phyloP scores from a whole-genome alignment of 495 filamentous ascomycete genomes.

The Talaromyces nanjingensis region DNA sequence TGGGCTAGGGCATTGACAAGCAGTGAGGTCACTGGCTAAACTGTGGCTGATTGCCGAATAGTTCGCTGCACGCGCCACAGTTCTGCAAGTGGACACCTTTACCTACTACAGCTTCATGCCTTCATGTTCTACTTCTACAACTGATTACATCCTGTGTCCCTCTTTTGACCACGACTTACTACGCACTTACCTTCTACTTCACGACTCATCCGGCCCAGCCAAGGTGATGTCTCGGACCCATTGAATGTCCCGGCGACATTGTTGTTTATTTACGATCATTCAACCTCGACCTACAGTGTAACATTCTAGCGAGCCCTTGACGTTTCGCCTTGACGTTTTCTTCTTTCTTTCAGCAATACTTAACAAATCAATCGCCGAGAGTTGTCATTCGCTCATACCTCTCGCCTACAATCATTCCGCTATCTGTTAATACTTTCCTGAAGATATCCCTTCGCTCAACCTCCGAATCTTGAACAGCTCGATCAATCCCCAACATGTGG shows the following conservation, averaged over 20 bases:
- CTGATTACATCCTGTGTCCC: not conserved
- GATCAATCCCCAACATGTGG: slow-evolving; percentile 4
- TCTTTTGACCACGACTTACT: slow-evolving; percentile 6
- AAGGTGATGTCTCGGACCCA: slow-evolving; percentile 17
- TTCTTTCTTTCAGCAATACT: not conserved
- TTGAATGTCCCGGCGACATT: slow-evolving; percentile 27
- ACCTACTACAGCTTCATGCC: not conserved
- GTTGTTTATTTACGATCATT: slow-evolving; percentile 5
- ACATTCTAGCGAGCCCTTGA: slow-evolving; percentile 11
- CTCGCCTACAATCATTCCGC: not conserved
- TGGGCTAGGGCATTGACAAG: not conserved
- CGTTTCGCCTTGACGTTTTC: slow-evolving; percentile 3
- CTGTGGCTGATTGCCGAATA: slow-evolving; percentile 19
- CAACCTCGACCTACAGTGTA: not conserved
- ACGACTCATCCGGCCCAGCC: not conserved
- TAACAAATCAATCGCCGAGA: not conserved
- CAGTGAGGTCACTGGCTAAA: not conserved
- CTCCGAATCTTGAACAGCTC: not conserved
- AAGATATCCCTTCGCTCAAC: not conserved
- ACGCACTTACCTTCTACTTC: slow-evolving; percentile 6
- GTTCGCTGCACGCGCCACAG: slow-evolving; percentile 21
- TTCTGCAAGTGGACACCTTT: slow-evolving; percentile 29
- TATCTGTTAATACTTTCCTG: not conserved
- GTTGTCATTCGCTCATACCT: not conserved
- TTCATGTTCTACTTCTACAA: not conserved